These are phyloP conservation scores for Wickerhamomyces sydowiorum DNA, from an alignment of 805 yeast species.

Conservation along the genomic window DNA sequence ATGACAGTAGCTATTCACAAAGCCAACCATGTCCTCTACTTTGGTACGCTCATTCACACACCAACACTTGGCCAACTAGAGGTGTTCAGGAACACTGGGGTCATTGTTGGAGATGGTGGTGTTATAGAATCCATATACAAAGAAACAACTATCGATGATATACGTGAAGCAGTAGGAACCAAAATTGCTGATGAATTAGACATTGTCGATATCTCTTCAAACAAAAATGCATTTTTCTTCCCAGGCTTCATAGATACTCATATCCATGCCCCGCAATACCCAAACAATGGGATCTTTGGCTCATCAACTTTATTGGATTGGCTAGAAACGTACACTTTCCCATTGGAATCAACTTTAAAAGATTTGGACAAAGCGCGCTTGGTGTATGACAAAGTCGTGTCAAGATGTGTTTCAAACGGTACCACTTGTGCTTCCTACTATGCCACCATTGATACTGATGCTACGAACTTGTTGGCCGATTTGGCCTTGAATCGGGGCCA, in stretches of 20 bases:
- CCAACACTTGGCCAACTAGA: conserved; percentile 55
- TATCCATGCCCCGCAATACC: conserved; percentile 81
- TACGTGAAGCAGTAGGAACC: conserved; percentile 14
- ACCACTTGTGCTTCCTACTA: conserved; percentile 92
- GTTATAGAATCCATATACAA: conserved; percentile 2
- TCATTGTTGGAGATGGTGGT: conserved; percentile 54
- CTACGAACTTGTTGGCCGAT: conserved; percentile 74
- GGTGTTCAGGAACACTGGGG: conserved; percentile 45
- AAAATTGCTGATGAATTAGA: conserved; percentile 22
- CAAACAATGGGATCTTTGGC: conserved; percentile 80
- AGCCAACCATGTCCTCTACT: conserved; percentile 35
- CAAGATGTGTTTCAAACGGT: conserved; percentile 67
- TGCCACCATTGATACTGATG: conserved; percentile 77
- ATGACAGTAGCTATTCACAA: not conserved
- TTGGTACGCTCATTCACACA: conserved; percentile 72
- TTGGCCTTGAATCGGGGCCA: conserved; percentile 65
- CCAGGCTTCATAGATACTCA: conserved; percentile 85
- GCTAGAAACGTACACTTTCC: conserved; percentile 85
- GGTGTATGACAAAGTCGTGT: conserved; percentile 65
- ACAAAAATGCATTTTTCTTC: conserved; percentile 53
- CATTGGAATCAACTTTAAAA: conserved; percentile 67
- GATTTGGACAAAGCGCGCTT: conserved; percentile 47
- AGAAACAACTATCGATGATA: conserved; percentile 21
- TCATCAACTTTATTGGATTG: conserved; percentile 83
- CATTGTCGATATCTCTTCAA: conserved; percentile 28